Percentiles rank a stretch among this genome's conserved stretches.
Conservation (phyloP, 2,329 filamentous ascomycete genomes). For the Coleophoma cylindrospora region DNA sequence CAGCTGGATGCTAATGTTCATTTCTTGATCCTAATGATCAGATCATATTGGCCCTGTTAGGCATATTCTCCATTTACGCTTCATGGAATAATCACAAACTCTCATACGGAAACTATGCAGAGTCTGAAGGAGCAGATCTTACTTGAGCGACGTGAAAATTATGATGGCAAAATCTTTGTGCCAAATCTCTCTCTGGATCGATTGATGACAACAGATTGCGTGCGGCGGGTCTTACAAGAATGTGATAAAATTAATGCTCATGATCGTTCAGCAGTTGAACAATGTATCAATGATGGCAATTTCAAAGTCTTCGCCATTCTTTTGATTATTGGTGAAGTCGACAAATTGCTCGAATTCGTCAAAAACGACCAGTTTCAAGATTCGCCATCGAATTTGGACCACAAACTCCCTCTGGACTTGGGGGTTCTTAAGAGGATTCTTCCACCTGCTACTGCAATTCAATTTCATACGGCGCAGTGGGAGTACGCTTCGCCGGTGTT, state of each 20-base stretch:
- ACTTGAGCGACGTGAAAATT: not conserved
- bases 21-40: too few relatives aligned
- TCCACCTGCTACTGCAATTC: not conserved
- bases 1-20: too few relatives aligned
- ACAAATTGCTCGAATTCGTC: not conserved
- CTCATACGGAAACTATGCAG: too few relatives aligned
- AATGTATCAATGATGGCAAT: not conserved
- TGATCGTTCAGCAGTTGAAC: not conserved
- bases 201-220: not conserved
- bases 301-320: not conserved
- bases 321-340: not conserved
- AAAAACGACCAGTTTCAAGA: not conserved
- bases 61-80: too few relatives aligned
- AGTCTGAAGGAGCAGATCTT: too few relatives aligned
- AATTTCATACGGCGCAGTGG: not conserved
- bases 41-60: too few relatives aligned
- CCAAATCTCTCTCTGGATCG: not conserved
- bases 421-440: not conserved
- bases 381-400: not conserved
- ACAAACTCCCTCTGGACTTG: not conserved
- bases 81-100: too few relatives aligned
- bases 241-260: not conserved
- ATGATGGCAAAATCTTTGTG: not conserved
- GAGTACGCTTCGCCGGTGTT: not conserved
- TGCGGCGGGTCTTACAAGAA: not conserved